Evolutionary conservation across 805 yeast species (phyloP), one percentile per base, ranked within the genome.

Genomic region (Hermanozyma aechmeae): DNA sequence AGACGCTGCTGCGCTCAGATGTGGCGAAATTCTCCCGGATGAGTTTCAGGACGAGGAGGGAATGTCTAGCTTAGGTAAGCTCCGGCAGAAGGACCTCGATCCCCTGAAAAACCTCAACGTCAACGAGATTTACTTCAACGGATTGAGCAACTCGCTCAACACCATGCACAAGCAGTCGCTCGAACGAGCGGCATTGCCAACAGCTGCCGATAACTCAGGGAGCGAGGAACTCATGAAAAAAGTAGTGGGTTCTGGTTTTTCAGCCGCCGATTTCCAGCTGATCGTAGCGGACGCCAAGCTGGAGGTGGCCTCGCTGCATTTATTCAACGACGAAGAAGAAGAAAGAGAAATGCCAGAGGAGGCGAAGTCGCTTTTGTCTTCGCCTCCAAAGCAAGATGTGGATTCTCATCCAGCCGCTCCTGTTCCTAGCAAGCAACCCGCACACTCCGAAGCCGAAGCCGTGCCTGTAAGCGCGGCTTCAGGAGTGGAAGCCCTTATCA

Each of bases 1-100:
- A 43, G 85, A 78, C 37, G 68, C 78, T 10, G 87, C 92, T 2
- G 85, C 87, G 0, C 51, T 76, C 37, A 63, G 62, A 14, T 78
- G 84, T 48, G 85, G 84, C 15, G 68, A 65, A 23, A 59, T 69
- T 1, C 46, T 75, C 24, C 71, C 70, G 0, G 67, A 60, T 13
- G 56, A 58, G 11, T 77, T 76, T 39, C 84, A 77, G 40, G 79
- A 70, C 33, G 65, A 68, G 20, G 66, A 70, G 20, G 76, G 76
- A 0, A 34, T 52, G 24, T 41, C 57, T 3, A 56, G 61, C 18
- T 46, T 70, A 6, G 50, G 48, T 15, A 49, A 46, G 17, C 40
- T 72, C 31, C 48, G 41, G 26, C 49, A 46, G 15, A 52, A 56
- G 25, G 53, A 52, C 9, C 26, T 66, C 25, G 67, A 70, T 41